phyloP scores from a whole-genome alignment of 2,329 filamentous ascomycete genomes.

The Paraconiothyrium brasiliense region DNA sequence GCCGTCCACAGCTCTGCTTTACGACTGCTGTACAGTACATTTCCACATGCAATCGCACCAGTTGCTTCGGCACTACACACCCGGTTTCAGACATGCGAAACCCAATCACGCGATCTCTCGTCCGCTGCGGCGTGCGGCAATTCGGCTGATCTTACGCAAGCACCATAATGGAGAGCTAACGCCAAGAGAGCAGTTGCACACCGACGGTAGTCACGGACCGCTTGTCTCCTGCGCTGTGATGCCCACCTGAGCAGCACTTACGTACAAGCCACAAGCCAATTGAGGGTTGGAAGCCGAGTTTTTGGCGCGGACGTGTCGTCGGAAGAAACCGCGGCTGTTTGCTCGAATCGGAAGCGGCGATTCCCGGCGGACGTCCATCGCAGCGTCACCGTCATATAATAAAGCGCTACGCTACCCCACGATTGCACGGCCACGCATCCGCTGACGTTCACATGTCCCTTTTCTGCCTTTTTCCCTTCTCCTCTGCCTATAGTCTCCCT shows the following conservation, averaged over 20 bases:
- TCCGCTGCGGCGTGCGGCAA: background rate
- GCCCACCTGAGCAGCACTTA: background rate
- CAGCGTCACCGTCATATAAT: background rate
- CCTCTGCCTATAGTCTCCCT: background rate
- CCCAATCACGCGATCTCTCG: background rate
- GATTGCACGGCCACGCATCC: background rate
- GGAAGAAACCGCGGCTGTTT: background rate
- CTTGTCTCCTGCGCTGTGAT: background rate
- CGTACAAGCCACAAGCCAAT: background rate
- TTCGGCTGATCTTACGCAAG: slow-evolving; percentile 5
- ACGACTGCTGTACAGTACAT: background rate
- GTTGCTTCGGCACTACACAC: background rate
- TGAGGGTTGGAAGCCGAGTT: background rate
- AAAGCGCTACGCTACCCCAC: background rate
- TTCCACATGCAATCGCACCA: background rate
- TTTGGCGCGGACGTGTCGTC: background rate
- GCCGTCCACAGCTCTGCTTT: background rate
- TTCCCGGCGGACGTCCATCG: background rate
- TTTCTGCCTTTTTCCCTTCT: background rate
- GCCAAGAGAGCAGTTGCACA: background rate
- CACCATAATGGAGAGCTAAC: background rate
- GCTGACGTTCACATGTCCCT: background rate
- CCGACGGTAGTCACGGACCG: background rate
- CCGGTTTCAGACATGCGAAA: background rate
- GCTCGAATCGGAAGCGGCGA: slow-evolving; percentile 2